Base-by-base conservation (phyloP, 345 rosid genomes). In the Hibiscus trionum region DNA sequence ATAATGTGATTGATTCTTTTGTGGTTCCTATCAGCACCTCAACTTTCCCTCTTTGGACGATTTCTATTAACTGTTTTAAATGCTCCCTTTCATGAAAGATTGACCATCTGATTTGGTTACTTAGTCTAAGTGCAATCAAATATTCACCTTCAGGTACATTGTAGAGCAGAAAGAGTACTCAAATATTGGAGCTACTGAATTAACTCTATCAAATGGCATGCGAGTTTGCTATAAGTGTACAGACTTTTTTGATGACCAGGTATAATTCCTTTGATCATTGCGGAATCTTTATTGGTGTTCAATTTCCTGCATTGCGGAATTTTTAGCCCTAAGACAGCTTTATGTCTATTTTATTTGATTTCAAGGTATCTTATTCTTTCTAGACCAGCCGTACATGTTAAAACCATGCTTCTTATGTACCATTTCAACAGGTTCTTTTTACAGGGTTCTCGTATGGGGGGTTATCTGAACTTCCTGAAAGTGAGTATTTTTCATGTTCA, bases 391-490 rank as follows among this genome's bases (percentile, higher is more conserved):
- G 7, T 47, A 26, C 37, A 47, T 47, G 24, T 7, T 66, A 66
- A 65, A 24, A 24, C 27, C n/a, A 66, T 24, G 24, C 39, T 50
- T 73, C 70, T 64, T 59, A 26, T 24, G 47, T 31, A 24, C 69
- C 75, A 66, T 62, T 76, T 56, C 73, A 76, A 75, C 85, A 91
- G 98, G 91, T 93, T 82, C 87, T 91, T 75, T 91, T 93, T 78
- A 87, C 92, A 69, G 98, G 98, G 70, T 93, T 93, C 83, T 87
- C 98, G 61, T 91, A 91, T 82, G 98, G 98, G 71, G 98, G 97
- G 44, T 80, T 93, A 61, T 93, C 98, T 61, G 98, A 93, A 84
- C 90, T 89, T 70, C 86, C 89, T 7, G 97, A 93, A 82, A 83
- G 78, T 61, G 93, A 93, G 76, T 93, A 88, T 76, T 79, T 90